Evolutionary conservation across 345 rosid genomes (phyloP), one percentile per base, ranked within the genome.

Genomic region (Eucalyptus erythrocorys): DNA sequence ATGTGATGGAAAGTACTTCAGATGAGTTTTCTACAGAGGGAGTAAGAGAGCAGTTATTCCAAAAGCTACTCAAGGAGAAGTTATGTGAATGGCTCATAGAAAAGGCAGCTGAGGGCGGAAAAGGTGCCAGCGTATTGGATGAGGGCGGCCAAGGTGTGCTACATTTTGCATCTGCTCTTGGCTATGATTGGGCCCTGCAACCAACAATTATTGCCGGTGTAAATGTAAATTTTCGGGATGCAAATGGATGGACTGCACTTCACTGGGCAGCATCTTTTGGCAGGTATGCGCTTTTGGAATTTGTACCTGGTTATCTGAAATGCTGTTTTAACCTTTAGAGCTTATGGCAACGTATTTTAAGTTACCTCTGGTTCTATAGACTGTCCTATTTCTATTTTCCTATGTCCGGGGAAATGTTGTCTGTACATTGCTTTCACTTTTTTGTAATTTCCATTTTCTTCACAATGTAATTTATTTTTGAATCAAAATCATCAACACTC

Each of bases 231-330:
- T 98, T 97, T 90, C 97, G 99, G 12, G 99, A 98, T 91, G 92
- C 91, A 27, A 96, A 96, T 91, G 99, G 99, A 68, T 98, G 99
- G 99, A 98, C 99, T 45, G 99, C 99, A 86, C 99, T 98, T 93
- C 99, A 98, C 85, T 98, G 99, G 99, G 99, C 99, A 71, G 99
- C 99, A 88, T 94, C 89, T 90, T 95, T 89, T 91, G 99, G 99
- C 94, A 97, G 99, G 99, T 95, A 76, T 40, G 27, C 12, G 30
- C 84, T 40, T 76, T 76, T 76, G 84, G 84, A 21, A 76, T 42
- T 76, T 76, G 9, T 40, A 40, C 47, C 84, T 40, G 84, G 84
- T 40, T 37, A 37, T 76, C 47, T 12, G 27, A 42, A 76, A 3
- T 40, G 47, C 84, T 76, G 47, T 76, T 76, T 40, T 40, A 47